Conservation (phyloP, 2,329 filamentous ascomycete genomes). For the Clonostachys rhizophaga region DNA sequence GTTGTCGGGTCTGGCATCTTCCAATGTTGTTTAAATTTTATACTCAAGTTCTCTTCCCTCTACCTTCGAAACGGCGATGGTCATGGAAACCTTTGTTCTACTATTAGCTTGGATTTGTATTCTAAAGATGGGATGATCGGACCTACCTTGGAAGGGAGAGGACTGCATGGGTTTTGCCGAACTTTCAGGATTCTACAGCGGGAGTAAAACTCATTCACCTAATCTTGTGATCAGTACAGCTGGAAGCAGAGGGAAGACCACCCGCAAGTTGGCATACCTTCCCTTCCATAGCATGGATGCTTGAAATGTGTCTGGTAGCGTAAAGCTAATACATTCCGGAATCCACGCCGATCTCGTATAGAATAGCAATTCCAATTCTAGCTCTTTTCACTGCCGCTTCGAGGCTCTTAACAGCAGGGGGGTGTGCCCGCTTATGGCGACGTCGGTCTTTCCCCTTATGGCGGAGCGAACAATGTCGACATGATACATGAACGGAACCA, state of each 20-base stretch:
- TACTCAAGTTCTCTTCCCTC: conserved; percentile 2
- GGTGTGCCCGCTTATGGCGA: conserved; percentile 73
- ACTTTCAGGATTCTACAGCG: too few species aligned
- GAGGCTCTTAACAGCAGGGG: conserved; percentile 63
- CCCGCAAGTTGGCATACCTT: conserved; percentile 28
- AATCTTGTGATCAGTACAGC: too few species aligned
- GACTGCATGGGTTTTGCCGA: too few species aligned
- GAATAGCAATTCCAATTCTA: conserved; percentile 68
- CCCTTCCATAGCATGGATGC: conserved; percentile 63
- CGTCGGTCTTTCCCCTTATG: conserved; percentile 65
- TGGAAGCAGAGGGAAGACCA: conserved; percentile 14
- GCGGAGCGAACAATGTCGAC: conserved; percentile 59
- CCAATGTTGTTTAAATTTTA: too few species aligned
- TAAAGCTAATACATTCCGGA: conserved; percentile 52
- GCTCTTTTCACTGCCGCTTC: conserved; percentile 58
- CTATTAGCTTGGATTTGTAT: too few species aligned
- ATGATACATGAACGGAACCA: conserved; percentile 15
- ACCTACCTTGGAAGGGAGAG: too few species aligned
- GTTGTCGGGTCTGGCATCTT: too few species aligned
- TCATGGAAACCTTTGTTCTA: too few species aligned
- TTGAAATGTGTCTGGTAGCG: conserved; percentile 62
- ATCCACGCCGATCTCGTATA: conserved; percentile 67
- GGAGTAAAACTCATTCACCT: too few species aligned
- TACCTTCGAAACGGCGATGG: conserved; percentile 53
- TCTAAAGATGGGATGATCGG: too few species aligned